Base-by-base conservation (phyloP, 345 rosid genomes). In the Punica granatum region DNA sequence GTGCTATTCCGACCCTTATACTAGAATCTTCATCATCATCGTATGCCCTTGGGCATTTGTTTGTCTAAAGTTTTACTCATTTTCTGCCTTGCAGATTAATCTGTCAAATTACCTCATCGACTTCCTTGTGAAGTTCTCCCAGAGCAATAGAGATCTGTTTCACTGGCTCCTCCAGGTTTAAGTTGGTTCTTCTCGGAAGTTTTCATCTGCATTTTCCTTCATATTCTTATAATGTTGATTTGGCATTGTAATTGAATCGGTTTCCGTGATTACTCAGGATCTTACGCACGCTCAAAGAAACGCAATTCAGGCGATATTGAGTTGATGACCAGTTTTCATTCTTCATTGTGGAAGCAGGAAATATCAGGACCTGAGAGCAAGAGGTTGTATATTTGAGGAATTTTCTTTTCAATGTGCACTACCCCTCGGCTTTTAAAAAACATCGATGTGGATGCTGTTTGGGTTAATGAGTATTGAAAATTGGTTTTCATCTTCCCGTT, bases 101-200 rank as follows among this genome's bases (percentile, higher is more conserved):
- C 78, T 92, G 75, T 87, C 84, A 66, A 85, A 76, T 67, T 90
- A 80, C 74, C 79, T 92, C 25, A 78, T 66, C 21, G 97, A 87
- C 60, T 92, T 87, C 80, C 49, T 92, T 48, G 37, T 16, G 18
- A 85, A 86, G 66, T 88, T 92, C 72, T 81, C 72, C 1, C 70
- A 71, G 30, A 81, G 80, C 53, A 85, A 90, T 63, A 69, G 76
- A 60, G 80, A 72, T 67, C 75, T 82, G 73, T 82, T 93, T 67
- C 78, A 84, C 66, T 75, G 75, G 76, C 85, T 93, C 77, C 86
- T 78, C 82, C 97, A 82, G 96, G 97, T 87, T 16, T 56, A 14
- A 3, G n/a, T 10, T 3, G 58, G 58, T 51, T 51, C 28, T 51
- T n/a, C 1, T n/a, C 6, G 18, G 61, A 13, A 30, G 19, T 26